Evolutionary conservation across 2,329 filamentous ascomycete genomes (phyloP).

Genomic region (Bipolaris gigantea): DNA sequence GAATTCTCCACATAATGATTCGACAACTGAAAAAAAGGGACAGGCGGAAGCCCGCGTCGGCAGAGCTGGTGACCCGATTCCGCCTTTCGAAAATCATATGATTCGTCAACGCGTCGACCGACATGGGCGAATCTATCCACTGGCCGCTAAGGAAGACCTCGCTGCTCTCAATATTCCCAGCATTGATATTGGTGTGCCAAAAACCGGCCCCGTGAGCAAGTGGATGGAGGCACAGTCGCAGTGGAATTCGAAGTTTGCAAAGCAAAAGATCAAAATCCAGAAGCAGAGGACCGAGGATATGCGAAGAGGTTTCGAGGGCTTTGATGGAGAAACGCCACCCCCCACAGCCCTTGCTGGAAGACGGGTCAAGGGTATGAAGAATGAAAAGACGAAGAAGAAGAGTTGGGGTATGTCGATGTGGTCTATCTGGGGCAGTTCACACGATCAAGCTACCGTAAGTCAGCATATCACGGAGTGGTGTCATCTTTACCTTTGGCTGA

Average conservation of each 20-base stretch:
- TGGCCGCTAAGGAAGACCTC: slow-evolving; percentile 67
- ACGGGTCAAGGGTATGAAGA: slow-evolving; percentile 54
- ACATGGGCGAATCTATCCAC: slow-evolving; percentile 71
- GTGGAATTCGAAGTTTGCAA: slow-evolving; percentile 74
- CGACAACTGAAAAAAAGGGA: slow-evolving; percentile 17
- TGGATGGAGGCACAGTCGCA: slow-evolving; percentile 76
- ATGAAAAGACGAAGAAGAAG: slow-evolving; percentile 61
- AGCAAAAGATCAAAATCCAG: slow-evolving; percentile 70
- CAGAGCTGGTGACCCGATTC: slow-evolving; percentile 82
- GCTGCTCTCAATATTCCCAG: slow-evolving; percentile 65
- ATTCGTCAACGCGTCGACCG: slow-evolving; percentile 84
- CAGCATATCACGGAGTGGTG: neutral
- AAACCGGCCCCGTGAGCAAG: slow-evolving; percentile 75
- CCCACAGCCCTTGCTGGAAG: slow-evolving; percentile 80
- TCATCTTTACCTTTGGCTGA: slow-evolving; percentile 11
- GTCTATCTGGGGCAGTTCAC: slow-evolving; percentile 85
- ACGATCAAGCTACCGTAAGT: slow-evolving; percentile 74
- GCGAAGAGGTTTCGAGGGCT: slow-evolving; percentile 69
- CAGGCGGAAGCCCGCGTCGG: slow-evolving; percentile 58
- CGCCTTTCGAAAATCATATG: slow-evolving; percentile 81
- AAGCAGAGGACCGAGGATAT: slow-evolving; percentile 74
- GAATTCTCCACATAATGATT: slow-evolving; percentile 19
- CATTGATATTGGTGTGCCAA: slow-evolving; percentile 74
- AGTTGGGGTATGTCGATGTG: slow-evolving; percentile 80
- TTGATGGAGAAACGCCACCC: slow-evolving; percentile 74